A percentile compares a stretch with the other conserved stretches of the same genome.
Conservation (phyloP, 352 stramenopile genomes). For the Pythium aristosporum region DNA sequence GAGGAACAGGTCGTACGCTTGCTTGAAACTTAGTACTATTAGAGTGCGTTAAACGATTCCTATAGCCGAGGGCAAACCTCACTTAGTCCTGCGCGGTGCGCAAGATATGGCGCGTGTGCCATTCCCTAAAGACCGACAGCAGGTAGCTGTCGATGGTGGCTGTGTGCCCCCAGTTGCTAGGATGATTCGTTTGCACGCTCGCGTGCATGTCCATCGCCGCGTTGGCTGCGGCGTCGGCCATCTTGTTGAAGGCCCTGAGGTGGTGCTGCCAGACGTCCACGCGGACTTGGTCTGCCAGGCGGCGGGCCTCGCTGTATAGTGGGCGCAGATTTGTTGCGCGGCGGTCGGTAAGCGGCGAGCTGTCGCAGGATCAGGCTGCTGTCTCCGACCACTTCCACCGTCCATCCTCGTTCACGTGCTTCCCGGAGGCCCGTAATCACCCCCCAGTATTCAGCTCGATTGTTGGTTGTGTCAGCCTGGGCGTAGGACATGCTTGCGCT, state of each 20-base stretch:
- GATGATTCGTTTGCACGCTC: too few species aligned
- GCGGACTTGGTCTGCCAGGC: background rate
- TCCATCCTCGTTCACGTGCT: background rate
- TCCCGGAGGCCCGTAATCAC: background rate
- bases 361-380: conserved; percentile 7
- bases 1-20: background rate
- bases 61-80: too few species aligned
- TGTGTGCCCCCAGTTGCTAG: too few species aligned
- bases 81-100: too few species aligned
- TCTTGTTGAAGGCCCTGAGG: conserved; percentile 16
- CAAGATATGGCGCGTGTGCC: too few species aligned
- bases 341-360: background rate
- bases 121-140: too few species aligned
- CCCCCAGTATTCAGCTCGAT: conserved; percentile 12
- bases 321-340: background rate
- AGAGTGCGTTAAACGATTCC: too few species aligned
- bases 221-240: conserved; percentile 18
- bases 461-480: conserved; percentile 8
- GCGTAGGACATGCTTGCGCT: conserved; percentile 5
- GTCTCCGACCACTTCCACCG: conserved; percentile 10
- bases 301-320: conserved; percentile 1
- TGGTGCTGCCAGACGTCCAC: conserved; percentile 7
- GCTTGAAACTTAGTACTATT: too few species aligned
- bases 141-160: too few species aligned
- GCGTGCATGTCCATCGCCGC: background rate